Conservation (phyloP, 331 rosid genomes). For the Pyracantha coccinea region DNA sequence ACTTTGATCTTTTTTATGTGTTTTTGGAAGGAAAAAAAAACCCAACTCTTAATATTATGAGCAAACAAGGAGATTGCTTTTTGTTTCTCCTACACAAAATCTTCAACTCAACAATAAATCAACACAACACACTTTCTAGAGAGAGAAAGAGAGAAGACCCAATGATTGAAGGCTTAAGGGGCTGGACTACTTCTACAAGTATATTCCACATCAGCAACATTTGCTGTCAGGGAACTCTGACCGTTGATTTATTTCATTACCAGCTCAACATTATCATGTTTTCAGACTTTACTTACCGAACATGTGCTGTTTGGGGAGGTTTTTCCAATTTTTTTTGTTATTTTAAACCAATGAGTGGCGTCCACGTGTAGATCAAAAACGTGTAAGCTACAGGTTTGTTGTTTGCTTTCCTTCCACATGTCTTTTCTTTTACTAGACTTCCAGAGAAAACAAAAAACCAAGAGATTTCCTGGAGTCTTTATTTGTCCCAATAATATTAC, state of each 20-base stretch:
- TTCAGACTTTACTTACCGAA: slow-evolving; percentile 32
- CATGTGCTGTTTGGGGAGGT: slow-evolving; percentile 36
- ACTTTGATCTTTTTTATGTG: neutral
- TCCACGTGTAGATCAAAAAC: slow-evolving; percentile 29
- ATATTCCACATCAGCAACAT: slow-evolving; percentile 45
- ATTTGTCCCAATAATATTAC: neutral
- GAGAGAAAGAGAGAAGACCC: slow-evolving; percentile 31
- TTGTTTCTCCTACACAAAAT: slow-evolving; percentile 38
- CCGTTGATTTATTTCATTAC: slow-evolving; percentile 57
- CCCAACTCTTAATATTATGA: slow-evolving; percentile 23
- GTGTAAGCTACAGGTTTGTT: slow-evolving; percentile 14
- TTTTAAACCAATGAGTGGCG: slow-evolving; percentile 19
- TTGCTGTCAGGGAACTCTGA: slow-evolving; percentile 31
- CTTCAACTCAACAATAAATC: slow-evolving; percentile 23
- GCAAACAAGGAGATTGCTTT: slow-evolving; percentile 29
- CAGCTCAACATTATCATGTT: slow-evolving; percentile 56
- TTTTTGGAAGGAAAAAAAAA: slow-evolving; percentile 9
- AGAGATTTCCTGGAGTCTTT: neutral
- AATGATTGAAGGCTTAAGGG: slow-evolving; percentile 61
- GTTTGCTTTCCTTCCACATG: neutral
- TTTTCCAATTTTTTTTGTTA: neutral
- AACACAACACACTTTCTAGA: slow-evolving; percentile 10
- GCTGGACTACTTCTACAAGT: slow-evolving; percentile 9
- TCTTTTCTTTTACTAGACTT: neutral
- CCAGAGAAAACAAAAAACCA: too few species aligned